Base-by-base conservation (phyloP, 495 filamentous ascomycete genomes). In the Trichodelitschia bisporula region DNA sequence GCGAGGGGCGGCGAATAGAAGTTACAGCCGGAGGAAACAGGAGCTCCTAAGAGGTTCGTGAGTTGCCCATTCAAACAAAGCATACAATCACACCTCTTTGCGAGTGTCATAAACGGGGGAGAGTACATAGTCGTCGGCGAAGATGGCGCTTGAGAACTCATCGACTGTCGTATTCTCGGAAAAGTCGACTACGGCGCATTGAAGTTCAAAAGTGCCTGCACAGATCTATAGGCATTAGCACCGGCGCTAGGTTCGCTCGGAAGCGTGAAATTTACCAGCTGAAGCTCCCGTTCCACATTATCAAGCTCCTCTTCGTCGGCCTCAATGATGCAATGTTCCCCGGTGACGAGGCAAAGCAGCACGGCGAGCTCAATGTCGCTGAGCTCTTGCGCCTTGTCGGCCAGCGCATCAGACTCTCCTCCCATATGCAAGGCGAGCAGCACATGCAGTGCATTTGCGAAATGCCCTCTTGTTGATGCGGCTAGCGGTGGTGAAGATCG, bases 301-400 rank as follows among this genome's bases (percentile, higher is more conserved):
- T 73, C 55, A 26, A 83, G 44, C 32, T 51, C 55, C 18, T 61
- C 53, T 15, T 55, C 49, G 6, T 72, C 68, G 24, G 75, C 73
- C 49, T 74, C 69, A 42, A 95, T 67, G 35, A 93, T 68, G 49
- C 79, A 92, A 45, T 95, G 84, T 50, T 86, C 72, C 33, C 67
- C 63, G 15, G 71, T 65, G 32, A 75, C 57, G 18, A 92, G 62
- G 41, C 69, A 84, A 29, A 93, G 58, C 14, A 93, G 59, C 9
- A 72, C 53, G 16, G 86, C 86, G 25, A 97, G 65, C 51, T 92
- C 83, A 28, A 93, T 59, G 50, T 92, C 86, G 32, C 74, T 79
- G 25, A 95, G 56, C 28, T 61, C 57, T 47, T 74, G 71, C 31
- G 82, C 57, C 47, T 69, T 64, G 15, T 65, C 56, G 6, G 6